Evolutionary conservation across 2,329 filamentous ascomycete species (phyloP).

Genomic region (Fusarium clavum): DNA sequence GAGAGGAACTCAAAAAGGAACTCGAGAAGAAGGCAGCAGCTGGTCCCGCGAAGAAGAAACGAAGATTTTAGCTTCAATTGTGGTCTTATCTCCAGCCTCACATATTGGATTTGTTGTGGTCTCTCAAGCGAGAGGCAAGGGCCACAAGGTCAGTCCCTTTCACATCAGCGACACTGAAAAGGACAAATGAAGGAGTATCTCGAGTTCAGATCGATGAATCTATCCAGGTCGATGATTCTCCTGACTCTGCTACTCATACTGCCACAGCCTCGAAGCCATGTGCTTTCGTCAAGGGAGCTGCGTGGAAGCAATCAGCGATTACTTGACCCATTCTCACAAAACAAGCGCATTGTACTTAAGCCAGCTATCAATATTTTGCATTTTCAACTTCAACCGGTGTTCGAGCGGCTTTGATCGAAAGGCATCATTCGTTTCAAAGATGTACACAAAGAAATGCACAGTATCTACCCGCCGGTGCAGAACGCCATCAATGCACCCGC

Average conservation of each 20-base stretch:
- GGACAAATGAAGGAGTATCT: background rate
- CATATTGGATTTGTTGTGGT: background rate
- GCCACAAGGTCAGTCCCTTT: background rate
- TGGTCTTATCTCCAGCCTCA: background rate
- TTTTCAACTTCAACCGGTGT: background rate
- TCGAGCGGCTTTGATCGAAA: background rate
- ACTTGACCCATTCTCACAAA: background rate
- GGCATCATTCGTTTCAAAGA: background rate
- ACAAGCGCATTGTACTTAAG: background rate
- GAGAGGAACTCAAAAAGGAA: slow-evolving; percentile 64
- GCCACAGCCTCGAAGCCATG: background rate
- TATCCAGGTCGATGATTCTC: background rate
- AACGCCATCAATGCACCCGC: slow-evolving; percentile 2
- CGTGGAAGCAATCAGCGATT: background rate
- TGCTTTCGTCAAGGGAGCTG: background rate
- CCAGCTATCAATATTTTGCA: background rate
- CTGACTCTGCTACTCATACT: background rate
- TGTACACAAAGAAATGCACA: background rate
- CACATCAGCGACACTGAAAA: background rate
- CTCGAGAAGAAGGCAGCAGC: slow-evolving; percentile 62
- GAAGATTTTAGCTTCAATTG: slow-evolving; percentile 58
- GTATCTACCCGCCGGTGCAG: slow-evolving; percentile 1
- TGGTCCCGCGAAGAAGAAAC: slow-evolving; percentile 66
- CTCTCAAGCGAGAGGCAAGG: background rate
- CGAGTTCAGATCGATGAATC: background rate